Conservation (phyloP, 495 filamentous ascomycete species). For the Tuber brumale region DNA sequence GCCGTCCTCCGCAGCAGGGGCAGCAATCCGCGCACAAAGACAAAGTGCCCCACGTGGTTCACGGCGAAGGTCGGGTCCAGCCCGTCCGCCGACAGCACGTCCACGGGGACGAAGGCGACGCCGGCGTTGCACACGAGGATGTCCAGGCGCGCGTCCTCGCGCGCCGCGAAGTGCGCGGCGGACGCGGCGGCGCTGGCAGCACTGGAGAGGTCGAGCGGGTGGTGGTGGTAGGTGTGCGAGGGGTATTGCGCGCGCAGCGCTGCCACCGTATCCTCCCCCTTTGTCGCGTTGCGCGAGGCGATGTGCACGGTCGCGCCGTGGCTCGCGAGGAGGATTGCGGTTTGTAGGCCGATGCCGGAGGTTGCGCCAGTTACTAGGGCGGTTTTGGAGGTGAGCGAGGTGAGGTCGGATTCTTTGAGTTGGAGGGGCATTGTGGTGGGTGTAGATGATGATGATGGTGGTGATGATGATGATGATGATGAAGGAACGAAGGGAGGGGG, state of each 20-base stretch:
- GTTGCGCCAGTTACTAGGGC: constrained; percentile 35
- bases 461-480: not conserved
- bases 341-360: constrained; percentile 34
- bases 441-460: not conserved
- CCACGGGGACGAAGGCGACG: constrained; percentile 14
- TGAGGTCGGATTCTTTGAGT: constrained; percentile 15
- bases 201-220: constrained; percentile 24
- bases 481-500: not conserved
- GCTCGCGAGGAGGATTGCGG: constrained; percentile 34
- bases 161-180: constrained; percentile 13
- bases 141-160: constrained; percentile 17
- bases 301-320: constrained; percentile 36
- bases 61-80: constrained; percentile 27
- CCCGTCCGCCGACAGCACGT: constrained; percentile 24
- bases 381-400: constrained; percentile 32
- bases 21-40: constrained; percentile 18
- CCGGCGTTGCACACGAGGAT: constrained; percentile 35
- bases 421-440: not conserved
- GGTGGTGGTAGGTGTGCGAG: constrained; percentile 25
- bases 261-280: constrained; percentile 15
- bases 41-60: constrained; percentile 33
- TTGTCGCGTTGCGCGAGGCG: constrained; percentile 22
- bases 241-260: constrained; percentile 19
- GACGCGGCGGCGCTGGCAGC: constrained; percentile 12
- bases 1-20: constrained; percentile 24